phyloP scores from a whole-genome alignment of 2,329 filamentous ascomycete species.

The Rugonectria rugulosa region DNA sequence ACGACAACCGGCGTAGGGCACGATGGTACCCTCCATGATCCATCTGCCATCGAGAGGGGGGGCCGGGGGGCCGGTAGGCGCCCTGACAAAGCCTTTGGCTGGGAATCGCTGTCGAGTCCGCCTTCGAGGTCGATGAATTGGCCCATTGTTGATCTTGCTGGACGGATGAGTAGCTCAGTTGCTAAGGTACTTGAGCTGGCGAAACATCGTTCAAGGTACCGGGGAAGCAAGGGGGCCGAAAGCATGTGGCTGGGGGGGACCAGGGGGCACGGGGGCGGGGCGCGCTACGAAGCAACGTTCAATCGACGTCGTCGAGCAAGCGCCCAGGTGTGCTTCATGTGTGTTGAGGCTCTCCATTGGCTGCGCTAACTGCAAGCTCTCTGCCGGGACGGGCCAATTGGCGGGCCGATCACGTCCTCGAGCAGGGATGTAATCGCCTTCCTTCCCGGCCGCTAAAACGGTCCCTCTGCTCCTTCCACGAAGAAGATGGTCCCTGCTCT shows the following conservation, averaged over 20 bases:
- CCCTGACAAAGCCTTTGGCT: constrained; percentile 5
- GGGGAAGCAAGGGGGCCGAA: constrained; percentile 24
- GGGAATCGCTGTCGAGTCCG: constrained; percentile 8
- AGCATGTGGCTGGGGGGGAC: constrained; percentile 44
- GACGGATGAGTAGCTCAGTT: not conserved
- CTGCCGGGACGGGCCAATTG: constrained; percentile 42
- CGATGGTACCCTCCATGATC: constrained; percentile 19
- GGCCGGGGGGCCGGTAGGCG: constrained; percentile 4
- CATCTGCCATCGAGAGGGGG: constrained; percentile 4
- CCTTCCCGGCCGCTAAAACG: constrained; percentile 37
- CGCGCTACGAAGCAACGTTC: constrained; percentile 34
- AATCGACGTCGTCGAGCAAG: constrained; percentile 45
- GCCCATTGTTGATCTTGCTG: constrained; percentile 8
- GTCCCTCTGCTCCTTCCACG: not conserved
- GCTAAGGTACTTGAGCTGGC: constrained; percentile 14
- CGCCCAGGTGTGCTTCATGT: constrained; percentile 43
- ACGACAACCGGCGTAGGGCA: constrained; percentile 14
- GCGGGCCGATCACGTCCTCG: constrained; percentile 42
- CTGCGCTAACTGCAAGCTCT: constrained; percentile 37
- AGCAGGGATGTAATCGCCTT: constrained; percentile 47
- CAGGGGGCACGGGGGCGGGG: constrained; percentile 39
- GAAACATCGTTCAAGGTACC: constrained; percentile 23
- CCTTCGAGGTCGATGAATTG: constrained; percentile 1
- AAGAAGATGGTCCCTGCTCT: not conserved
- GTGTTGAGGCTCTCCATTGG: constrained; percentile 48